Percentiles rank a stretch among this genome's conserved stretches.
phyloP scores from a whole-genome alignment of 495 filamentous ascomycete genomes.

The Lasiosphaeris hirsuta region DNA sequence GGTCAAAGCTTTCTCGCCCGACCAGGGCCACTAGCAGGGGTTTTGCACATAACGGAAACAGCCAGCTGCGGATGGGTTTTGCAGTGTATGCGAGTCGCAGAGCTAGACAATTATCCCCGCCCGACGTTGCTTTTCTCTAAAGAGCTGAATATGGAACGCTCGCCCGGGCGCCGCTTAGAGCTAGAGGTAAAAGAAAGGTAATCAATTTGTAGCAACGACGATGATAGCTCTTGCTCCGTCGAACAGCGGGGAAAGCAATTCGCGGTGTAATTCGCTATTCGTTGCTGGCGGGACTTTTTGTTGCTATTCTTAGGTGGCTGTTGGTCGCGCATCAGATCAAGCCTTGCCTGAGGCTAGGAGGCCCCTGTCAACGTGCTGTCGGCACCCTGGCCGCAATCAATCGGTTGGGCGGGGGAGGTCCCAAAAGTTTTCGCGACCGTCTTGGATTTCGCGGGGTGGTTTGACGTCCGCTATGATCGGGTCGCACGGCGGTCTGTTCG shows the following conservation, averaged over 20 bases:
- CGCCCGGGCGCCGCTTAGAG: too few relatives aligned
- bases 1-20: too few relatives aligned
- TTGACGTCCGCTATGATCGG: background rate
- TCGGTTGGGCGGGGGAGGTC: conserved; percentile 9
- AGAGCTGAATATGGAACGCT: too few relatives aligned
- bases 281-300: background rate
- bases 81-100: too few relatives aligned
- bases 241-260: background rate
- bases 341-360: conserved; percentile 7
- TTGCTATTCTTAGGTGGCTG: conserved; percentile 8
- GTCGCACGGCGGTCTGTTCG: background rate
- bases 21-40: too few relatives aligned
- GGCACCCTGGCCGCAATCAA: background rate
- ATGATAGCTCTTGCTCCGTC: too few relatives aligned
- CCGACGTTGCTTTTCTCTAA: too few relatives aligned
- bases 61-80: too few relatives aligned
- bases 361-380: conserved; percentile 1
- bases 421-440: background rate
- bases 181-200: too few relatives aligned
- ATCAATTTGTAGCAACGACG: too few relatives aligned
- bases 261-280: background rate
- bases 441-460: background rate
- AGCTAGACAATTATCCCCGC: too few relatives aligned
- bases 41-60: too few relatives aligned
- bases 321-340: background rate